phyloP scores from a whole-genome alignment of 805 yeast genomes.

The Hyphopichia homilentoma region DNA sequence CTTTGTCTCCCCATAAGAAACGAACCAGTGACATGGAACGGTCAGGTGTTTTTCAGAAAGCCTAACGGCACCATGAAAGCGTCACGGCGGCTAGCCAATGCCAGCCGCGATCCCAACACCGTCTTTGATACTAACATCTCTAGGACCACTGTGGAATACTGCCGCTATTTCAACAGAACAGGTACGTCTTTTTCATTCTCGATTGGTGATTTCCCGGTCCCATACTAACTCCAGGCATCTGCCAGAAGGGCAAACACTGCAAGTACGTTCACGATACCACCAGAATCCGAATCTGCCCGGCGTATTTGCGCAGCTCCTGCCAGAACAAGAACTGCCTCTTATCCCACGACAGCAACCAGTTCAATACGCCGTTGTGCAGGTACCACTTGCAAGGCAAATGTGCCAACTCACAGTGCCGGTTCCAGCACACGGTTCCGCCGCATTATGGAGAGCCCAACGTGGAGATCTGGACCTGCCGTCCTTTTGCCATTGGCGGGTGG shows the following conservation, averaged over 20 bases:
- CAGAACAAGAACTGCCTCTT: slow-evolving; percentile 44
- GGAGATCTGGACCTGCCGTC: slow-evolving; percentile 54
- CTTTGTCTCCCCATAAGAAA: slow-evolving; percentile 19
- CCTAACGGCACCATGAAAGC: too few species aligned
- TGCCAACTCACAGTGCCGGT: slow-evolving; percentile 48
- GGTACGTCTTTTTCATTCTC: slow-evolving; percentile 24
- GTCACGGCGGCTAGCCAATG: too few species aligned
- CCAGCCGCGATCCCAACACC: too few species aligned
- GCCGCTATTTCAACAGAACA: slow-evolving; percentile 35
- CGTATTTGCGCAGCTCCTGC: slow-evolving; percentile 47
- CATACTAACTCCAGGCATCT: slow-evolving; percentile 39
- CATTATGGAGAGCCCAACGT: slow-evolving; percentile 40
- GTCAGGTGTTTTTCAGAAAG: too few species aligned
- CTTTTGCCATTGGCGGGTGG: slow-evolving; percentile 65
- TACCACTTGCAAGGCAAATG: slow-evolving; percentile 25
- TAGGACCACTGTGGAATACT: slow-evolving; percentile 13
- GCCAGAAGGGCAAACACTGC: slow-evolving; percentile 52
- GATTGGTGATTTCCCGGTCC: not conserved
- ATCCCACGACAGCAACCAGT: slow-evolving; percentile 55
- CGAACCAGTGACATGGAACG: slow-evolving; percentile 27
- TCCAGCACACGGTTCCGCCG: slow-evolving; percentile 43
- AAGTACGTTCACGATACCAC: slow-evolving; percentile 48
- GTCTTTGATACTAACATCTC: slow-evolving; percentile 5
- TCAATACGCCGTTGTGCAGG: slow-evolving; percentile 46
- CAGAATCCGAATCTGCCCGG: slow-evolving; percentile 54